Percentiles rank a stretch among this genome's conserved stretches.
Evolutionary conservation across 73 alveolate species (phyloP).

Genomic region (Paramecium caudatum): DNA sequence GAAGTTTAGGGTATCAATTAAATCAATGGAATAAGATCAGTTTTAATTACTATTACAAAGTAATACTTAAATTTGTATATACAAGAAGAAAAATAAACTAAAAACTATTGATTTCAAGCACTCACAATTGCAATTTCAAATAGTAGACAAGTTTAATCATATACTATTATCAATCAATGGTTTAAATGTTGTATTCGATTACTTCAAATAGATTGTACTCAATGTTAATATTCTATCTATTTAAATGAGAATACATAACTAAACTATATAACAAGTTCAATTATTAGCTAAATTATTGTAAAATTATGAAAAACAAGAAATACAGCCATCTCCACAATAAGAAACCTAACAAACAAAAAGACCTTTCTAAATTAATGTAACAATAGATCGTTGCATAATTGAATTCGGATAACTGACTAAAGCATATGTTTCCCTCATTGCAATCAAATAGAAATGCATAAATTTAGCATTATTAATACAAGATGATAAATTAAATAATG

Average conservation of each 20-base stretch:
- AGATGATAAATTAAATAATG: background rate
- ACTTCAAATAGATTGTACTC: background rate
- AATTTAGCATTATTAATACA: background rate
- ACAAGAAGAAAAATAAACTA: background rate
- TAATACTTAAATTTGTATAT: background rate
- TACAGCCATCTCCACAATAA: no score
- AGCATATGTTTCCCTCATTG: background rate
- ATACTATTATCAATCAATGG: background rate
- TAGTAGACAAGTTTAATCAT: background rate
- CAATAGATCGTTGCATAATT: background rate
- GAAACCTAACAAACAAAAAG: no score
- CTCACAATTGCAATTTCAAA: background rate
- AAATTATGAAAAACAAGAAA: no score
- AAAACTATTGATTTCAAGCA: conserved; percentile 20
- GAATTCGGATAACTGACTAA: background rate
- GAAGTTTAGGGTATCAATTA: background rate
- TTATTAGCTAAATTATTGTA: no score
- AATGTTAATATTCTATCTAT: background rate
- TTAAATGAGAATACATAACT: background rate
- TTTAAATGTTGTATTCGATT: background rate
- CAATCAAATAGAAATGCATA: background rate
- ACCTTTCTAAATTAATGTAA: background rate
- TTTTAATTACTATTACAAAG: conserved; percentile 32
- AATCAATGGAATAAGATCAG: background rate
- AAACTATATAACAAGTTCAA: no score